Evolutionary conservation across 768 basidiomycete species (phyloP), one percentile per base, ranked within the genome.

Genomic region (Auriscalpium vulgare): DNA sequence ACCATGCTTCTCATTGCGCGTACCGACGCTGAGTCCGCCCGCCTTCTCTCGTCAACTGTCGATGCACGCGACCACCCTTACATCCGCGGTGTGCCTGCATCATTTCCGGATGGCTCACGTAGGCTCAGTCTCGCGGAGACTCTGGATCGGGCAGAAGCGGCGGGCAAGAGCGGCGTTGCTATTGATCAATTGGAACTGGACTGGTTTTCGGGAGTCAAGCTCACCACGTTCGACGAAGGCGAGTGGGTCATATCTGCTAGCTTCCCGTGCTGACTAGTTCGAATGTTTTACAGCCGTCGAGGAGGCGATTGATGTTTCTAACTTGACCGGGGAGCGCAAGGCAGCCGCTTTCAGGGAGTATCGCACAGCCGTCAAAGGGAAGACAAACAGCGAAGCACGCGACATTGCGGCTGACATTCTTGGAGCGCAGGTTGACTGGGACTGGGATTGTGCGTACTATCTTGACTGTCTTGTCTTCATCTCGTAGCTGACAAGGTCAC

Each of bases 1-100:
- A 88, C 89, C 4, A 90, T 91, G 84, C 79, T 93, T 43, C 72
- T 93, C 59, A 91, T 97, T 58, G 93, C 93, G 10, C 85, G 95
- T 50, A 95, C 94, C 1, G 95, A 97, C 68, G 85, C 93, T 19
- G 91, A 95, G 69, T 88, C 86, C 16, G 91, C 81, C 46, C 87
- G 84, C 68, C 81, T 95, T 37, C 77, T 97, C 55, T 87, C 88
- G 7, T 88, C 87, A 21, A 91, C 85, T 50, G 78, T 95, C 35
- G 95, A 97, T 66, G 69, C 81, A 48, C 75, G 77, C 35, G 95
- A 97, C 72, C 91, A 95, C 56, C 83, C 86, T 60, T 87, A 81
- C 68, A 83, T 91, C 56, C 65, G 80, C 29, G 88, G 87, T 8
- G 87, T 85, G 2, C 80, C 71, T 71, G 2, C 71, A 68, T 62